These are phyloP conservation scores for Cladophialophora carrionii DNA, from an alignment of 2,329 filamentous ascomycete species.

Conservation along the genomic window DNA sequence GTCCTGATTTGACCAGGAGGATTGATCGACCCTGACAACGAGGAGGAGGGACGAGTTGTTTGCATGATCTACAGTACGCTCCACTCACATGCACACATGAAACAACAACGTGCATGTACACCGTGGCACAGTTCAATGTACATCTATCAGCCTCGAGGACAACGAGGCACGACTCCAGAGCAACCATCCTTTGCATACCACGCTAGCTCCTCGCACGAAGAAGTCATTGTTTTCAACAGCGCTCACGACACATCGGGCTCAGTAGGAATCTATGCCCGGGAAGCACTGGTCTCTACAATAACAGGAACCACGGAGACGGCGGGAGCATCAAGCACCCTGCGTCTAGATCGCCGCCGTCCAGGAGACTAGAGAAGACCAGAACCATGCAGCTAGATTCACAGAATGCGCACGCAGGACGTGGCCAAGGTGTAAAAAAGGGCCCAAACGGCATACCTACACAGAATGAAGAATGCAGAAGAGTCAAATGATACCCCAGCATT, in stretches of 20 bases:
- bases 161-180: neutral
- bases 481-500: neutral
- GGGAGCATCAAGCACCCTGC: neutral
- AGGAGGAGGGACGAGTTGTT: no score
- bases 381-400: neutral
- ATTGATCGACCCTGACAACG: slow-evolving; percentile 21
- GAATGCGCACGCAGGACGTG: neutral
- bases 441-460: neutral
- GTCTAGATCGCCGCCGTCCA: no score
- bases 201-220: neutral
- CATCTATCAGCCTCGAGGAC: neutral
- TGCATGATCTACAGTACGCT: neutral
- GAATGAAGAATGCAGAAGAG: neutral
- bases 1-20: slow-evolving; percentile 11
- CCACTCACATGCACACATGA: neutral
- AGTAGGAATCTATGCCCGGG: neutral
- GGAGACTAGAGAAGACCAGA: neutral
- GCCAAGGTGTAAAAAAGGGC: neutral
- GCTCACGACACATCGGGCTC: neutral
- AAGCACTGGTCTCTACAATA: neutral
- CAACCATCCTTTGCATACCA: neutral
- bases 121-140: neutral
- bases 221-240: neutral
- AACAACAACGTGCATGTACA: neutral
- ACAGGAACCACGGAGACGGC: neutral